Conservation (phyloP, 139 green algal genomes). For the Desmodesmus armatus region DNA sequence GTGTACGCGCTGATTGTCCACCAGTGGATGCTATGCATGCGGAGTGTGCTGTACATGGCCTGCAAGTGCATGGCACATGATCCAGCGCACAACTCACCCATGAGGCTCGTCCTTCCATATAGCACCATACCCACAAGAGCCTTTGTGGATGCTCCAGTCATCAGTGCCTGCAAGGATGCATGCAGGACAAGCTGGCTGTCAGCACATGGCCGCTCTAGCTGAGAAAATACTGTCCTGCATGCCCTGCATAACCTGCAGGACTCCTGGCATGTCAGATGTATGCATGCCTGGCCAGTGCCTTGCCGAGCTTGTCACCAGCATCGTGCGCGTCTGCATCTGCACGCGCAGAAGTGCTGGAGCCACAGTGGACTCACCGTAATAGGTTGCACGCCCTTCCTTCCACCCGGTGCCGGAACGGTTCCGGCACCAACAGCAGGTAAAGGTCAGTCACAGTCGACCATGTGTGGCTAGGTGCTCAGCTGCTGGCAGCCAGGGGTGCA, state of each 20-base stretch:
- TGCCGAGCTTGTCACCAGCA: background rate
- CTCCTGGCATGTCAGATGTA: background rate
- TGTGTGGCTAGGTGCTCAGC: background rate
- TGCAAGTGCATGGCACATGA: too few species aligned
- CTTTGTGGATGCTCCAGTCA: conserved; percentile 43
- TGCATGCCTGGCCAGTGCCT: background rate
- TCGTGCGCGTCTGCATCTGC: too few species aligned
- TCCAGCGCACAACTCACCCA: conserved; percentile 41
- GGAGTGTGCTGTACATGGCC: too few species aligned
- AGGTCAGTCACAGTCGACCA: background rate
- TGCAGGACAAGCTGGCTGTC: too few species aligned
- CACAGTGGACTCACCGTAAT: conserved; percentile 24
- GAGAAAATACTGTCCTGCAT: too few species aligned
- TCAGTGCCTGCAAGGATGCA: conserved; percentile 38
- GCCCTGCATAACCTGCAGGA: too few species aligned
- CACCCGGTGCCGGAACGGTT: too few species aligned
- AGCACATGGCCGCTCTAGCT: too few species aligned
- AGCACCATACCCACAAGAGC: conserved; percentile 33
- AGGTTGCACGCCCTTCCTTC: conserved; percentile 19
- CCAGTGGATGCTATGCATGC: too few species aligned
- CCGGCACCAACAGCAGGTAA: background rate
- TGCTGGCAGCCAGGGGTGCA: too few species aligned
- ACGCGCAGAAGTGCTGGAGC: background rate
- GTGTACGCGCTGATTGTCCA: too few species aligned
- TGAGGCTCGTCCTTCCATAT: conserved; percentile 41